These are phyloP conservation scores for Lachnellula arida DNA, from an alignment of 2,329 filamentous ascomycete species.

Conservation along the genomic window DNA sequence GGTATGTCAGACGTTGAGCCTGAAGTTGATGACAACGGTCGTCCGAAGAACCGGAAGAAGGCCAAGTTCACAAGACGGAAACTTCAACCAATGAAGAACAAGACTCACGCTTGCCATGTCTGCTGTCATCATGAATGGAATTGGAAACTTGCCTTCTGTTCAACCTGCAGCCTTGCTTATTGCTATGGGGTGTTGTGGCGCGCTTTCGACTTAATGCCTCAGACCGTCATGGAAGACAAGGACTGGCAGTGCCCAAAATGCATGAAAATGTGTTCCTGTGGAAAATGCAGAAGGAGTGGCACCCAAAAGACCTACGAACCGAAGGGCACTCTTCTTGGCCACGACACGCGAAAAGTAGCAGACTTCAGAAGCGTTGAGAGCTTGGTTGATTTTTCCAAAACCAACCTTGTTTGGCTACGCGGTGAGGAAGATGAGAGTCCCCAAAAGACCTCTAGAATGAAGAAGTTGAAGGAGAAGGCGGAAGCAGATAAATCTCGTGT, in stretches of 20 bases:
- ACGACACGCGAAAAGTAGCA: constrained; percentile 85
- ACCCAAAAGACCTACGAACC: constrained; percentile 78
- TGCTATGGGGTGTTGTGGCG: constrained; percentile 93
- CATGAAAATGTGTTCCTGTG: constrained; percentile 80
- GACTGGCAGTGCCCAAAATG: constrained; percentile 90
- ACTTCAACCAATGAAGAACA: constrained; percentile 43
- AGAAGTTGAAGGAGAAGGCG: constrained; percentile 31
- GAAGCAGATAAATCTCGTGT: constrained; percentile 29
- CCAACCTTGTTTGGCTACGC: constrained; percentile 80
- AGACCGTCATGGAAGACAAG: constrained; percentile 72
- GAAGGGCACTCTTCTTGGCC: constrained; percentile 80
- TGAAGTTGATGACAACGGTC: constrained; percentile 60
- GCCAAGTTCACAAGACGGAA: constrained; percentile 40
- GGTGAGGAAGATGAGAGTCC: constrained; percentile 47
- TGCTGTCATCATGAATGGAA: constrained; percentile 74
- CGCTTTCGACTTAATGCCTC: constrained; percentile 85
- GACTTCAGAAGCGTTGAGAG: constrained; percentile 88
- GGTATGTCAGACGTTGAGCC: constrained; percentile 46
- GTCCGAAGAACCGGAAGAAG: constrained; percentile 57
- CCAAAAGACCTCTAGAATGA: constrained; percentile 36
- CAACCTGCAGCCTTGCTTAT: constrained; percentile 70
- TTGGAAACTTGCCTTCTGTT: constrained; percentile 83
- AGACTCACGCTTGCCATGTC: constrained; percentile 68
- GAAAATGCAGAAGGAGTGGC: constrained; percentile 60
- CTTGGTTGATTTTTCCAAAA: constrained; percentile 83